Evolutionary conservation across 345 rosid species (phyloP).

Genomic region (Acer yangbiense): DNA sequence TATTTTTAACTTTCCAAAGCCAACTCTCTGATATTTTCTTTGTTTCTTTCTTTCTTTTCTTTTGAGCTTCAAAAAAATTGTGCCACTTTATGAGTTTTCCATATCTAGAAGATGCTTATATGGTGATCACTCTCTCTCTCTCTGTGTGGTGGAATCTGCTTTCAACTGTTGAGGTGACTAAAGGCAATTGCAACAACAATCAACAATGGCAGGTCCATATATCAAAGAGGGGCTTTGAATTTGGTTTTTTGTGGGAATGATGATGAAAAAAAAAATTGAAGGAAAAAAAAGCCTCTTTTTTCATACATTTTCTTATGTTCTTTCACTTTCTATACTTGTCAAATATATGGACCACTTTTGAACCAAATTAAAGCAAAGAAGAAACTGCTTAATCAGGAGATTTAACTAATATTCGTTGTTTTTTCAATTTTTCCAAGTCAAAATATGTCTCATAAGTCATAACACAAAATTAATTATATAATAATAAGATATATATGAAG

Average conservation of each 20-base stretch:
- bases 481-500: too few species aligned
- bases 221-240: conserved; percentile 12
- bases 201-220: conserved; percentile 29
- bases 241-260: conserved; percentile 27
- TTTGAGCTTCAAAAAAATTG: conserved; percentile 32
- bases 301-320: conserved; percentile 22
- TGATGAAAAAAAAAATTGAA: neutral
- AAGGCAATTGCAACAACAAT: conserved; percentile 23
- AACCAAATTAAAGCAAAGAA: neutral
- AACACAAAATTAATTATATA: too few species aligned
- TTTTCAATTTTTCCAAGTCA: neutral
- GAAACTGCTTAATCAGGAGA: neutral
- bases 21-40: conserved; percentile 1
- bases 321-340: conserved; percentile 20
- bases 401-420: neutral
- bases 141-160: conserved; percentile 40
- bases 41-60: neutral
- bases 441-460: neutral
- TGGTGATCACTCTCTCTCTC: conserved; percentile 4
- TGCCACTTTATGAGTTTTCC: conserved; percentile 41
- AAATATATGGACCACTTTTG: conserved; percentile 13
- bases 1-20: conserved; percentile 32
- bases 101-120: conserved; percentile 52
- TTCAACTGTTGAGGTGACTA: conserved; percentile 46
- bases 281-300: conserved; percentile 34